Evolutionary conservation across 345 rosid genomes (phyloP), one percentile per base, ranked within the genome.

Genomic region (Citrus unshiu): DNA sequence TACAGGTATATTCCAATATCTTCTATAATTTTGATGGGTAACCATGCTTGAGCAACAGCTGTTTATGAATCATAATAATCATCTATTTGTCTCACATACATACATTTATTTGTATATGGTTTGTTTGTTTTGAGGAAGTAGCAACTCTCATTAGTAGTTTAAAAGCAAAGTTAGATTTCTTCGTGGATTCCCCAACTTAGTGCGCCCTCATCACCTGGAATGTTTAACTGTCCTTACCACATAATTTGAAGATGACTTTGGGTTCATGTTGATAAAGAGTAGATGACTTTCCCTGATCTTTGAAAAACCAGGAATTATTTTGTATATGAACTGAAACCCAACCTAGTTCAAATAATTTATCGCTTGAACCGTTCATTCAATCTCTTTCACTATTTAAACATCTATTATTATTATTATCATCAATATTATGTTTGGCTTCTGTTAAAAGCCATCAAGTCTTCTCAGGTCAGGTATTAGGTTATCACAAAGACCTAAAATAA

Each of bases 1-100:
- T 76, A 86, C 95, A 85, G 99, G 99, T 92, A 75, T 6, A 18
- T 4, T n/a, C 67, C 49, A 70, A 59, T 76, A 75, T 22, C 68
- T 46, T 78, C 69, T 78, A n/a, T 14, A 71, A 58, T 67, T 57
- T 62, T 57, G 62, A 18, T 6, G 13, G 51, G 34, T 43, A 46
- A 14, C 40, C 46, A 49, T 54, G 25, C 72, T 59, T 51, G 59
- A 70, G 65, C 39, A 37, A 67, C 51, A 72, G 72, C 14, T 49
- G 4, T 61, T 67, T 60, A 60, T n/a, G 39, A 34, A 19, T 37
- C 14, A 35, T 35, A 25, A 25, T 35, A 74, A 39, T 73, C 22
- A 6, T 18, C 34, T 71, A 51, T 49, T 8, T 56, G 22, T 51
- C 8, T 29, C n/a, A 49, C 39, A 71, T 71, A 49, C 39, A 51